Percentiles rank a stretch among this genome's conserved stretches.
phyloP scores from a whole-genome alignment of 2,329 filamentous ascomycete genomes.

The Talaromyces islandicus region DNA sequence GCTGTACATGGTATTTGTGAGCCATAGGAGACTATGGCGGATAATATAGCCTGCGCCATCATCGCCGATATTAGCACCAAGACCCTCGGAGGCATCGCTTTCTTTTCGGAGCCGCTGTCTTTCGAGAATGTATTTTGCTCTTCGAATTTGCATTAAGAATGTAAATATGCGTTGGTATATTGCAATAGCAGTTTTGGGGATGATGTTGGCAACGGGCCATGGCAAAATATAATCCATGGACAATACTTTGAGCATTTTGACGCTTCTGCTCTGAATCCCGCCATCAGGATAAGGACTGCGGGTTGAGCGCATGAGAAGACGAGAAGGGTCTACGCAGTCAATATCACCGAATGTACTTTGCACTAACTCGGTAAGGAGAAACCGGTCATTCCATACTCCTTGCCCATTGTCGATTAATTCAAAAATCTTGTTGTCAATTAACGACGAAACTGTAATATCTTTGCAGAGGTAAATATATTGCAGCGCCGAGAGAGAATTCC shows the following conservation, averaged over 20 bases:
- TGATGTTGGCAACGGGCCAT: constrained; percentile 64
- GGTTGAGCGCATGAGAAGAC: constrained; percentile 54
- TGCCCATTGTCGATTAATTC: constrained; percentile 61
- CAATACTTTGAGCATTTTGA: constrained; percentile 59
- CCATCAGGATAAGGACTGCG: constrained; percentile 37
- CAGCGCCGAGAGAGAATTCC: constrained; percentile 59
- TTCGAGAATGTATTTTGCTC: constrained; percentile 63
- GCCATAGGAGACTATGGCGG: constrained; percentile 69
- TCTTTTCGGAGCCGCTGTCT: constrained; percentile 37
- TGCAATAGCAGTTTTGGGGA: constrained; percentile 58
- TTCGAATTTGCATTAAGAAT: constrained; percentile 70
- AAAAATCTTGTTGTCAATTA: constrained; percentile 66
- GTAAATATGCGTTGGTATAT: constrained; percentile 69
- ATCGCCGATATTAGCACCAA: constrained; percentile 36
- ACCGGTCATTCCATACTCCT: constrained; percentile 70
- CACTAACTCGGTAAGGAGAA: constrained; percentile 70
- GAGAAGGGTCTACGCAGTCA: constrained; percentile 51
- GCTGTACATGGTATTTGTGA: constrained; percentile 65
- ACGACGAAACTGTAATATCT: constrained; percentile 62
- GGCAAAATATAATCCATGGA: constrained; percentile 62
- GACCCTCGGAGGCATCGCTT: constrained; percentile 17
- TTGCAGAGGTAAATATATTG: constrained; percentile 70
- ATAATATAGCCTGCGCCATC: constrained; percentile 42
- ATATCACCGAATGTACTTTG: constrained; percentile 61
- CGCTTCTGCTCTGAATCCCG: constrained; percentile 49